Conservation (phyloP, 2,329 filamentous ascomycete species). For the Lasiodiplodia citricola region DNA sequence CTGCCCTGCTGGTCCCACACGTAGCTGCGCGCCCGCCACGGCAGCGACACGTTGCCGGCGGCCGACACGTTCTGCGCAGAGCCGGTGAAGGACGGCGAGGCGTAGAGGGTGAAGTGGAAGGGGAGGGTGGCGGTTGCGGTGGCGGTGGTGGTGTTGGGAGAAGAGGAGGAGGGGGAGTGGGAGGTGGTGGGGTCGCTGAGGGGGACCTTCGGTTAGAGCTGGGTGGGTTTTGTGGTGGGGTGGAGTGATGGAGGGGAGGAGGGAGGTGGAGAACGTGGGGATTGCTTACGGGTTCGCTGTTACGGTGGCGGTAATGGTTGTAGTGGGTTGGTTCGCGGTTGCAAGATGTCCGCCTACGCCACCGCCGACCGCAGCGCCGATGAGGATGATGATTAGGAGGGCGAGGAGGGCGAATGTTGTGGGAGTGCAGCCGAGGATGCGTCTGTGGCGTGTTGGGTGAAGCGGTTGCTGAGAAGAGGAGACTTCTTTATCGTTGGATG, state of each 20-base stretch:
- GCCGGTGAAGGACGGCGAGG: not conserved
- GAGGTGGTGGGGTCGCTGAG: not conserved
- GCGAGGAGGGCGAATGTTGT: not conserved
- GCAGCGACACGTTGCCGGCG: not conserved
- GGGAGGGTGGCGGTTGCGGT: not conserved
- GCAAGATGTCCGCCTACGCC: not conserved
- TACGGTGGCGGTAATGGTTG: not conserved
- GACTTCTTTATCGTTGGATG: not conserved
- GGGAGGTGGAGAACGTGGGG: not conserved
- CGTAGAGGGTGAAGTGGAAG: slow-evolving; percentile 11
- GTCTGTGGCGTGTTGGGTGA: not conserved
- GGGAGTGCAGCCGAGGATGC: not conserved
- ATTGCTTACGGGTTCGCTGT: not conserved
- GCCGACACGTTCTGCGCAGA: not conserved
- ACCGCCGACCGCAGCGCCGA: slow-evolving; percentile 1
- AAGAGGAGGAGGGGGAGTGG: not conserved
- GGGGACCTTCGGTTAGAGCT: not conserved
- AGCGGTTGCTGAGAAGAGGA: not conserved
- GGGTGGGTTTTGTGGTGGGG: not conserved
- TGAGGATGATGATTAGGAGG: not conserved
- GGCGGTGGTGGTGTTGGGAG: not conserved
- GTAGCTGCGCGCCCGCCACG: not conserved
- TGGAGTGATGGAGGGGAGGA: not conserved
- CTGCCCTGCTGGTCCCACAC: not conserved
- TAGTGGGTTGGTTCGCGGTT: not conserved